Percentiles rank a stretch among this genome's conserved stretches.
Evolutionary conservation across 495 filamentous ascomycete species (phyloP).

Genomic region (Penicillium odoratum): DNA sequence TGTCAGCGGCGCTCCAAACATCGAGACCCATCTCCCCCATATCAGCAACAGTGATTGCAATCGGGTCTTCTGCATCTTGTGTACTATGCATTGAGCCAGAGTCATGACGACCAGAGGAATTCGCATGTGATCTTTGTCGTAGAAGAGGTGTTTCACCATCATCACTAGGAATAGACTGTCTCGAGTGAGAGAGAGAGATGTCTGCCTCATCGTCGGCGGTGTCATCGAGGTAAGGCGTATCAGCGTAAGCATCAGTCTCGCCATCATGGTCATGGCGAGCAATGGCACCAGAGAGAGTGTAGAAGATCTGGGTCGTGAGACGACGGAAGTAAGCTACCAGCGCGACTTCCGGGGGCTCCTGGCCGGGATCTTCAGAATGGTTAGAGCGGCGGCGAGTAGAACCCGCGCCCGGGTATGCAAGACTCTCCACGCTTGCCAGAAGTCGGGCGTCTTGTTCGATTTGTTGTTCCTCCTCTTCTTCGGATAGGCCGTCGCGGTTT

Average conservation of each 20-base stretch:
- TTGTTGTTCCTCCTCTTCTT: constrained; percentile 47
- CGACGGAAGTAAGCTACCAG: constrained; percentile 92
- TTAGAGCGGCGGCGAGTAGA: constrained; percentile 44
- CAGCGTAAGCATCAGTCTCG: constrained; percentile 15
- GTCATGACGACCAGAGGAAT: constrained; percentile 2
- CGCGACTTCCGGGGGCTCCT: constrained; percentile 62
- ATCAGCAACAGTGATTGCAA: constrained; percentile 67
- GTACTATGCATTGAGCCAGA: constrained; percentile 3
- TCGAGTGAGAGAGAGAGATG: constrained; percentile 27
- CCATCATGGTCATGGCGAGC: constrained; percentile 56
- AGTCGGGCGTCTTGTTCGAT: constrained; percentile 45
- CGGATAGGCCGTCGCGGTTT: constrained; percentile 54
- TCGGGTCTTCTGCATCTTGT: constrained; percentile 27
- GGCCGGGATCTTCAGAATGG: constrained; percentile 35
- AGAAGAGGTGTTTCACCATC: constrained; percentile 32
- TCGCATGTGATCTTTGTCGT: constrained; percentile 19
- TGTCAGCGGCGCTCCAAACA: constrained; percentile 78
- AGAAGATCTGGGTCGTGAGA: constrained; percentile 70
- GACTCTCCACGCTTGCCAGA: constrained; percentile 42
- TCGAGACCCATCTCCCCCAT: constrained; percentile 81
- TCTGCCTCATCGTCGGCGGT: constrained; percentile 20
- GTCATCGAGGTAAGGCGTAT: constrained; percentile 21
- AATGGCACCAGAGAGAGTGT: constrained; percentile 58
- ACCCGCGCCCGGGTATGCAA: constrained; percentile 29
- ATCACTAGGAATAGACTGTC: constrained; percentile 31